phyloP scores from a whole-genome alignment of 148 eudicot species.

The Nyssa sinensis region DNA sequence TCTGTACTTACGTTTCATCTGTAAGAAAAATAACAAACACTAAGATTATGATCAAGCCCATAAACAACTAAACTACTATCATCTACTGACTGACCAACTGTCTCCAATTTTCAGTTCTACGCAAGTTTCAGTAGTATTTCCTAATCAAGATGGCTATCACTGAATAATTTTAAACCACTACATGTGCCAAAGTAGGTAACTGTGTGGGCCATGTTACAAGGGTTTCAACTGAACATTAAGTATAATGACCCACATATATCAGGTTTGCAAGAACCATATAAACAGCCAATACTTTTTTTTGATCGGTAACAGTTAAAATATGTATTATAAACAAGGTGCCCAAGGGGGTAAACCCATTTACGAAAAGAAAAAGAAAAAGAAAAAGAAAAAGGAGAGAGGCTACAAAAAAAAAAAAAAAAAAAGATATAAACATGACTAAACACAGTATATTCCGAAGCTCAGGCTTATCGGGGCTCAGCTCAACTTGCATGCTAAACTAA shows the following conservation, averaged over 20 bases:
- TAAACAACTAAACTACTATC: not conserved
- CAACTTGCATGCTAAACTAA: too few relatives aligned
- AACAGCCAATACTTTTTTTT: not conserved
- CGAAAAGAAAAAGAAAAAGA: too few relatives aligned
- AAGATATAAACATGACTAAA: too few relatives aligned
- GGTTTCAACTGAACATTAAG: not conserved
- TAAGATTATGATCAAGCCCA: not conserved
- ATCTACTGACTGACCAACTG: not conserved
- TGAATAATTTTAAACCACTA: not conserved
- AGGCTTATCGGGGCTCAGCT: too few relatives aligned
- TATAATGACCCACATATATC: not conserved
- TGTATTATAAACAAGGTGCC: too few relatives aligned
- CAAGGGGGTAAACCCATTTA: too few relatives aligned
- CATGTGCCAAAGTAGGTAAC: not conserved
- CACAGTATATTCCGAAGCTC: too few relatives aligned
- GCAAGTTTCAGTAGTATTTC: too few relatives aligned
- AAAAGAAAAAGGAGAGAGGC: too few relatives aligned
- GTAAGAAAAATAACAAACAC: conserved; percentile 16
- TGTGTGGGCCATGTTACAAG: not conserved
- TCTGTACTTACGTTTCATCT: conserved; percentile 68
- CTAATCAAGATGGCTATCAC: not conserved
- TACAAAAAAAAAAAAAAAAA: too few relatives aligned
- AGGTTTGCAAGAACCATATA: not conserved
- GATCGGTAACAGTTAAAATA: too few relatives aligned
- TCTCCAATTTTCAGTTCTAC: not conserved